These are phyloP conservation scores for Nannochloropsis oceanica DNA, from an alignment of 108 stramenopile species.

Conservation along the genomic window DNA sequence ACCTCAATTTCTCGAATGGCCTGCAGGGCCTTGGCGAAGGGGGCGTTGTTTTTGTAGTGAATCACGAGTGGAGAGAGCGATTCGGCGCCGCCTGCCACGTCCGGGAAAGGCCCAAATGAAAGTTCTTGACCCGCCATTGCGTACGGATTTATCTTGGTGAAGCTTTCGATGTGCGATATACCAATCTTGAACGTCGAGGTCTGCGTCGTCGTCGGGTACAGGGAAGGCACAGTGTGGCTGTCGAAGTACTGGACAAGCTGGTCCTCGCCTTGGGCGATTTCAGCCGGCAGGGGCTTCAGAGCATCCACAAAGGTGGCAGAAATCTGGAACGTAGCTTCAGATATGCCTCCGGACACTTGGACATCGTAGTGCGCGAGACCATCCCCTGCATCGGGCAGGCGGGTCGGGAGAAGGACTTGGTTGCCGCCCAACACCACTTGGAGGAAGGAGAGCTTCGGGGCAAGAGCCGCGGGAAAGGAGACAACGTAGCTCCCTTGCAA, in stretches of 20 bases:
- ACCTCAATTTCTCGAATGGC: slow-evolving; percentile 42
- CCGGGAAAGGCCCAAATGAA: not conserved
- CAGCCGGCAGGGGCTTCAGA: not conserved
- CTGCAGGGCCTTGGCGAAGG: slow-evolving; percentile 34
- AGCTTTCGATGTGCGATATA: not conserved
- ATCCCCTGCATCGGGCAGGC: not conserved
- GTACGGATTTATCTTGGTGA: not conserved
- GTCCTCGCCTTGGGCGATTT: not conserved
- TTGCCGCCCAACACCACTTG: not conserved
- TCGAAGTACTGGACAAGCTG: not conserved
- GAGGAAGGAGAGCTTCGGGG: not conserved
- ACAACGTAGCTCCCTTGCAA: not conserved
- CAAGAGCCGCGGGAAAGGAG: not conserved
- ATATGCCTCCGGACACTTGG: not conserved
- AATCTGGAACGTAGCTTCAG: not conserved
- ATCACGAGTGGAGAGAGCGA: not conserved
- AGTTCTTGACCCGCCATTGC: not conserved
- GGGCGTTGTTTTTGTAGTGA: slow-evolving; percentile 34
- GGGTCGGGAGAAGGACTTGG: not conserved
- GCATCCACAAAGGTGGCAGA: not conserved
- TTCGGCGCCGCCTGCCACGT: not conserved
- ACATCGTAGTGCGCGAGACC: not conserved
- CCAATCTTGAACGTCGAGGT: slow-evolving; percentile 1
- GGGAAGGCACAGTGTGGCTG: slow-evolving; percentile 9
- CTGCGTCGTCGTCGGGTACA: slow-evolving; percentile 2